phyloP scores from a whole-genome alignment of 495 filamentous ascomycete species.

The Platismatia glauca region DNA sequence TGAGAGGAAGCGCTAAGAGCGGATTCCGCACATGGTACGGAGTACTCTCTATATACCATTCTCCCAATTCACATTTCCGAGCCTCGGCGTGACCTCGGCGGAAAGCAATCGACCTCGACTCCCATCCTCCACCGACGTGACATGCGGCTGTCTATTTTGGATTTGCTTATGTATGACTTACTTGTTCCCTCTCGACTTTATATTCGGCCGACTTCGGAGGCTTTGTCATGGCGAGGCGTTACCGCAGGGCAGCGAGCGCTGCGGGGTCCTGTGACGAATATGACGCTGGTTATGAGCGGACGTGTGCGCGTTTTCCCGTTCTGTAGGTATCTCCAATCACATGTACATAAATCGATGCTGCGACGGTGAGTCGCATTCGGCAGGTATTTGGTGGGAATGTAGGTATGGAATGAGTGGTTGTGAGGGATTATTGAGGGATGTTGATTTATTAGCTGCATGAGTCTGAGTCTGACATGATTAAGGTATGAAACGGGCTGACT shows the following conservation, averaged over 20 bases:
- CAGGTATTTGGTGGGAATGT: too few species aligned
- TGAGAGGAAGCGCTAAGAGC: slow-evolving; percentile 8
- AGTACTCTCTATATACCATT: neutral
- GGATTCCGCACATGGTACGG: neutral
- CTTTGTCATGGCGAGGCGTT: neutral
- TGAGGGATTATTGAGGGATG: neutral
- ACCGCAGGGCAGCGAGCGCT: neutral
- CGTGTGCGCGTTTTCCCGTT: neutral
- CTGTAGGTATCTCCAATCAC: neutral
- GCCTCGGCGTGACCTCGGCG: neutral
- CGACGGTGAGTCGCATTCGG: too few species aligned
- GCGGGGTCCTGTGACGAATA: neutral
- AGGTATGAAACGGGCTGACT: neutral
- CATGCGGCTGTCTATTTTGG: neutral
- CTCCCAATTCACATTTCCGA: neutral
- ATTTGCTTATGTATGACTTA: neutral
- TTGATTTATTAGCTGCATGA: neutral
- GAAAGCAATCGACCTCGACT: neutral
- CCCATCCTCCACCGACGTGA: neutral
- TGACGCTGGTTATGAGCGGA: neutral
- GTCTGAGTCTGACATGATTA: too few species aligned
- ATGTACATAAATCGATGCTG: neutral
- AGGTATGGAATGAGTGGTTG: neutral
- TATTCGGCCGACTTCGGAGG: neutral
- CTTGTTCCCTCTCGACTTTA: neutral